These are phyloP conservation scores for Prasinococcaceae sp. DNA, from an alignment of 139 green algal genomes.

Conservation along the genomic window DNA sequence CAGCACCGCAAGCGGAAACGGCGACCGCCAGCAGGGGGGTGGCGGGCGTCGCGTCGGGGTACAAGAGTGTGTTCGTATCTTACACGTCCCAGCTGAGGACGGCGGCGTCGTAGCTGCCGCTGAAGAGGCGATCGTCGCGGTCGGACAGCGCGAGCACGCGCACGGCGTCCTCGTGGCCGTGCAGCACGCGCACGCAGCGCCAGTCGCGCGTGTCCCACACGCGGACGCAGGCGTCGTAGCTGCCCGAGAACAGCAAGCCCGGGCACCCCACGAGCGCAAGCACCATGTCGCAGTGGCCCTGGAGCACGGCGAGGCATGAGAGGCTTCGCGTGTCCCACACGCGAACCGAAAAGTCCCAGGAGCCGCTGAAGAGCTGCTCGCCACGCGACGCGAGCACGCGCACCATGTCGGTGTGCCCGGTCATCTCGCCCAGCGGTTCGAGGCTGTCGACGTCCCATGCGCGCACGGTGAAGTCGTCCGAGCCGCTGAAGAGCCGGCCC, in stretches of 20 bases:
- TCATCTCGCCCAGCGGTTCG: neutral
- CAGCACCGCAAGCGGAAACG: no score
- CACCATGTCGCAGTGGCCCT: no score
- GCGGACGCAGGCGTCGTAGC: slow-evolving; percentile 77
- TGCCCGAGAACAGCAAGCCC: slow-evolving; percentile 61
- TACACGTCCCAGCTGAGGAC: no score
- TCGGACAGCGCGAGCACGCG: slow-evolving; percentile 72
- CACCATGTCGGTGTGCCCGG: slow-evolving; percentile 74
- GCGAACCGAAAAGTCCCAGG: slow-evolving; percentile 64
- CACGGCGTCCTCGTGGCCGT: slow-evolving; percentile 82
- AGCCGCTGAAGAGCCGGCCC: slow-evolving; percentile 63
- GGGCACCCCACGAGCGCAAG: neutral
- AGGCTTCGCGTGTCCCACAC: neutral
- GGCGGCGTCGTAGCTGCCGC: no score
- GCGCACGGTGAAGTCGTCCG: slow-evolving; percentile 68
- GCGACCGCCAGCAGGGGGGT: no score
- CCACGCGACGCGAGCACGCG: slow-evolving; percentile 51
- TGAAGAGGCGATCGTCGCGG: no score
- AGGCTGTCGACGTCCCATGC: slow-evolving; percentile 1
- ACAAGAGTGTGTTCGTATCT: no score
- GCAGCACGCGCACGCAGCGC: slow-evolving; percentile 62
- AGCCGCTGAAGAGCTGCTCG: slow-evolving; percentile 60
- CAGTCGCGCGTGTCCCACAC: slow-evolving; percentile 65
- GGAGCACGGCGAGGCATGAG: neutral
- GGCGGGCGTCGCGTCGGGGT: no score